Percentiles rank a stretch among this genome's conserved stretches.
phyloP scores from a whole-genome alignment of 257 asterid species.

The Penstemon barbatus region DNA sequence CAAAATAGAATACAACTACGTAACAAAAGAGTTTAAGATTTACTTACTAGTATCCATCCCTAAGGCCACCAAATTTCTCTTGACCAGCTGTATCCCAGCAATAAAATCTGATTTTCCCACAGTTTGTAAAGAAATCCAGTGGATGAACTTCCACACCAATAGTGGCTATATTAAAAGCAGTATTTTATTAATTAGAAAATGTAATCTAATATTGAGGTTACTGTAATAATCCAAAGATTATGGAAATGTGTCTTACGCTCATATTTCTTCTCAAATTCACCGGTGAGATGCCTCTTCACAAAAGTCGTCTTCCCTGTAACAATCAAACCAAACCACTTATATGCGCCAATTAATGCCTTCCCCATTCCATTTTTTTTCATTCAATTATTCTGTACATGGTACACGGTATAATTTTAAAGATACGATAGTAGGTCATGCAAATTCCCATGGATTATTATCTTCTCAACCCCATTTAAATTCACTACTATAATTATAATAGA shows the following conservation, averaged over 20 bases:
- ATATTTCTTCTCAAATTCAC: constrained; percentile 89
- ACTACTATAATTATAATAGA: too few relatives aligned
- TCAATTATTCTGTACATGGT: background rate
- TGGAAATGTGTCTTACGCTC: constrained; percentile 50
- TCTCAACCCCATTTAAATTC: too few relatives aligned
- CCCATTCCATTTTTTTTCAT: background rate
- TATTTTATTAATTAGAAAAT: background rate
- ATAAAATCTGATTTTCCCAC: constrained; percentile 70
- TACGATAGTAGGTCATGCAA: too few relatives aligned
- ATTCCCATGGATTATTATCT: too few relatives aligned
- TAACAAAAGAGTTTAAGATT: background rate
- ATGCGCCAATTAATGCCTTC: background rate
- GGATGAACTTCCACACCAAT: constrained; percentile 89
- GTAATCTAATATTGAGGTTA: too few relatives aligned
- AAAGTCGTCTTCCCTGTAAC: constrained; percentile 75
- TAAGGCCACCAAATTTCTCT: constrained; percentile 76
- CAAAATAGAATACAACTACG: background rate
- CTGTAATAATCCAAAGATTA: background rate
- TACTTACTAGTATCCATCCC: constrained; percentile 87
- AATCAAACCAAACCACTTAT: background rate
- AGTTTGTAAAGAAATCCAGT: constrained; percentile 73
- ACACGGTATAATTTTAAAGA: too few relatives aligned
- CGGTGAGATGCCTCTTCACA: constrained; percentile 87
- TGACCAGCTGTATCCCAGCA: constrained; percentile 92
- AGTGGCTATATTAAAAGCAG: constrained; percentile 48